Base-by-base conservation (phyloP, 257 asterid genomes). In the Solanum etuberosum region DNA sequence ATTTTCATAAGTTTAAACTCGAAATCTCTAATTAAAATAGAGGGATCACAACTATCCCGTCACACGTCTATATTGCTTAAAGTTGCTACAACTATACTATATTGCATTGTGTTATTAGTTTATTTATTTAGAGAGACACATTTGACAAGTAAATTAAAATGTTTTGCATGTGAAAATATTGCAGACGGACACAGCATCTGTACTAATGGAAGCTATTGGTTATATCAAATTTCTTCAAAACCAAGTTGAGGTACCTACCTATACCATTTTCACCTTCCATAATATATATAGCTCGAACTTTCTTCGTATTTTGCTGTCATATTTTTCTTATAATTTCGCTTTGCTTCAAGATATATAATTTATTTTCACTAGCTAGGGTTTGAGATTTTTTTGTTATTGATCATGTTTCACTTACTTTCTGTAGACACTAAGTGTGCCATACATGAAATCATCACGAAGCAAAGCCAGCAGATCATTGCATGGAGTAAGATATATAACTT, bases 101-200 rank as follows among this genome's bases (percentile, higher is more conserved):
- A 40, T 38, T 38, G 83, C 54, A 74, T 23, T 76, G 12, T 7
- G 16, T 25, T 43, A 7, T 43, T 78, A 4, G 5, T 78, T 42
- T 78, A n/a, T 78, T 78, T 78, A 78, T 27, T 78, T 78, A 43
- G 65, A 43, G 63, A 78, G 9, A 78, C 25, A 43, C 31, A 42
- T 13, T 4, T 43, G 38, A 77, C 38, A 40, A 42, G 57, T 84
- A 34, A 72, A 67, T 14, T 67, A 67, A 70, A 70, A 57, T 42
- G 9, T n/a, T 72, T 15, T 72, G 88, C 90, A 86, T 88, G 91
- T 86, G 93, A 70, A 89, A 90, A 91, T 90, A 90, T 89, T 91
- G 88, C 95, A 96, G 99, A 96, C 99, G 85, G 99, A 96, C 92
- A 96, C 99, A 86, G 98, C 99, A 87, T 95, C 99, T 84, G 99